Base-by-base conservation (phyloP, 371 early-diverging fungal genomes). In the Mortierella sp. region DNA sequence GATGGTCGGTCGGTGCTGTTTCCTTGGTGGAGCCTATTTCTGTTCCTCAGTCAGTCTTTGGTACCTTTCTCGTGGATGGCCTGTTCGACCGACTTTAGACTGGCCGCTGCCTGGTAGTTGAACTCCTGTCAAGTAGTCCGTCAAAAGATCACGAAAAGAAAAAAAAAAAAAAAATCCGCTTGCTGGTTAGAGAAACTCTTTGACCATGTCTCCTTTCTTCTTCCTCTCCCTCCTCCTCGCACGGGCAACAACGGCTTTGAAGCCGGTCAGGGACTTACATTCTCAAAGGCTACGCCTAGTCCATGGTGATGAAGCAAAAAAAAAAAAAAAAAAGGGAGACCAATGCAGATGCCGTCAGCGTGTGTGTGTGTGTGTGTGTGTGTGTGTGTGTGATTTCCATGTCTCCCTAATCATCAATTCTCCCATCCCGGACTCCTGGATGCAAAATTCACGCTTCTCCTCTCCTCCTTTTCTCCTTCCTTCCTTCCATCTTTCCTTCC, bases 261-360 rank as follows among this genome's bases (percentile, higher is more conserved):
- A 7, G 37, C 37, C 37, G 37, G 9, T 5, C 37, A 37, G 5
- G 37, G 37, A 66, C 76, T 82, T 83, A 90, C 90, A 60, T 87
- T 88, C 75, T 90, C 90, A 74, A 89, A 90, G 25, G 86, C 81
- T 23, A 86, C 86, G 69, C 86, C 90, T 90, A 70, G 11, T 45
- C 9, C 37, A 37, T 37, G 37, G 37, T 37, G 37, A 37, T 37
- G 3, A 37, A 9, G 37, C 3, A 37, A 37, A 9, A 37, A 9
- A 37, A n/a, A 52, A 45, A 23, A 64, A 29, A 65, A 18, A 29
- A 51, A 57, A 64, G 25, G 50, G 29, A 43, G 26, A 30, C 43
- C 47, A 23, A n/a, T 16, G 57, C 56, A 28, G 30, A 59, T 30
- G 60, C 37, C 9, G 37, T 37, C 37, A 37, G 37, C 37, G 37